Base-by-base conservation (phyloP, 768 basidiomycete species). In the Naganishia randhawae region DNA sequence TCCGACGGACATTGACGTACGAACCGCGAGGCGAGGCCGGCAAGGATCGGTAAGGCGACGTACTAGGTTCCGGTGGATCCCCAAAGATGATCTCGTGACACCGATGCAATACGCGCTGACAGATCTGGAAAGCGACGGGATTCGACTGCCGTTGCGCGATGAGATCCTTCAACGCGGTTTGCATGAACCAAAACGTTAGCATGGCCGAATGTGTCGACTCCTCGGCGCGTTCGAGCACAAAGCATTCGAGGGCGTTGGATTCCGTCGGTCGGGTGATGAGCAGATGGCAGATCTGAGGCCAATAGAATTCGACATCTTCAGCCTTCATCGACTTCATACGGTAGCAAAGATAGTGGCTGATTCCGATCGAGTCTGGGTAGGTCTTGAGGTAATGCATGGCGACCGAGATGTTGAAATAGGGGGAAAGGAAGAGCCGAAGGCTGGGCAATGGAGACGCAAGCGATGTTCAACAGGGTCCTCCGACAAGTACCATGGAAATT, bases 141-240 rank as follows among this genome's bases (percentile, higher is more conserved):
- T 86, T 85, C 62, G 86, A 84, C 16, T 82, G 83, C 1, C 80
- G 68, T 51, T 80, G 74, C 50, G 80, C 73, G 0, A 88, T 85
- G 9, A 97, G 83, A 79, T 99, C 96, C 67, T 86, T 86, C 22
- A 99, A 83, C 31, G 90, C 87, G 17, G 95, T 91, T 85, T 98
- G 96, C 89, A 98, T 94, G 81, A 94, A 96, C 93, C 95, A 98
- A 51, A 99, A 82, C 0, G 96, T 97, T 92, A 94, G 86, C 85
- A 99, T 89, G 65, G 93, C 92, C 63, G 97, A 86, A 80, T 98
- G 96, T 0, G 94, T 93, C 37, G 92, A 95, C 73, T 88, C 87
- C 77, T 92, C 89, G 4, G 89, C 89, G 66, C 88, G 84, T 64
- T 94, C 89, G 32, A 94, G 85, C 45, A 99, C 89, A 77, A 98